Conservation (phyloP, 176 grass and related monocot genomes). For the Zoysia pacifica region DNA sequence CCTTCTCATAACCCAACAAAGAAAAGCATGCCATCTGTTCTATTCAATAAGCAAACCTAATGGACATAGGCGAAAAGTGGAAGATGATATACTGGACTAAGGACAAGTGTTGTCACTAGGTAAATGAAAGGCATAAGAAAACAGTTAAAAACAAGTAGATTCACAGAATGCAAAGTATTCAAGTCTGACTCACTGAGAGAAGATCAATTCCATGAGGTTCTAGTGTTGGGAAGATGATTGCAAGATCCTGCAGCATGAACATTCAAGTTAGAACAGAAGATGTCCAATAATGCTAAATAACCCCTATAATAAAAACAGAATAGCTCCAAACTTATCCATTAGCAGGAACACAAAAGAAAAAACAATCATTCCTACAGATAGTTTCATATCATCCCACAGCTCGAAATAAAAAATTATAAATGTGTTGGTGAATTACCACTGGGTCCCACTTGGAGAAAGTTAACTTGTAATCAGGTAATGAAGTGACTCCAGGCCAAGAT, state of each 20-base stretch:
- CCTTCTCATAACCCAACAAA: neutral
- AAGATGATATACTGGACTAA: neutral
- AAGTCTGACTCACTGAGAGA: constrained; percentile 62
- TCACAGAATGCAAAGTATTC: constrained; percentile 6
- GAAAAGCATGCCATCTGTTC: neutral
- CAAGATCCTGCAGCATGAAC: constrained; percentile 62
- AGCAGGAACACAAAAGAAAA: neutral
- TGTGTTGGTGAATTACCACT: constrained; percentile 42
- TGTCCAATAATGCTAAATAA: neutral
- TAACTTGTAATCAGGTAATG: constrained; percentile 88
- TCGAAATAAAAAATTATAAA: constrained; percentile 13
- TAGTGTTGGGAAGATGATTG: constrained; percentile 58
- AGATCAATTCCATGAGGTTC: constrained; percentile 77
- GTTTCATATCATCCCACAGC: neutral
- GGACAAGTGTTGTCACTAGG: neutral
- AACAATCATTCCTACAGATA: neutral
- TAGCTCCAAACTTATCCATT: neutral
- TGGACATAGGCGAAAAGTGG: neutral
- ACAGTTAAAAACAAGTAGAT: neutral
- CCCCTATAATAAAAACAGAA: neutral
- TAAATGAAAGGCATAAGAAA: constrained; percentile 21
- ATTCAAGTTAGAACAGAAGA: constrained; percentile 27
- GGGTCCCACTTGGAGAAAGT: constrained; percentile 77
- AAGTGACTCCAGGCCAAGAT: constrained; percentile 79
- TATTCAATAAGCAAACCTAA: neutral